Conservation (phyloP, 2,329 filamentous ascomycete species). For the Phyllosticta paracitricarpa region DNA sequence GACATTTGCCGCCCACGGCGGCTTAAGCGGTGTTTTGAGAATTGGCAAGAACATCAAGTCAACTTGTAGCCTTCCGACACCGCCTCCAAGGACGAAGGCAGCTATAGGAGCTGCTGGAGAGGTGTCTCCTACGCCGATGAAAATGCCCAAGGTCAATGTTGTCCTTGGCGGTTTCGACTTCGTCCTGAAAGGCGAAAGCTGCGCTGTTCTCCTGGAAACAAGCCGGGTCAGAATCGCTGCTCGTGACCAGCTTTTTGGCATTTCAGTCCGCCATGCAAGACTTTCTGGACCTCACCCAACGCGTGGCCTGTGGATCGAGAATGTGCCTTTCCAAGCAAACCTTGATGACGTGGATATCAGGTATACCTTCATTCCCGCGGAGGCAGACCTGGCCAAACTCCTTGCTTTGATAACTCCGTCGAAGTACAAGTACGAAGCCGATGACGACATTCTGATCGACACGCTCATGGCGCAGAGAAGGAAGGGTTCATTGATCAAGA, state of each 20-base stretch:
- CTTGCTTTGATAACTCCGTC: slow-evolving; percentile 84
- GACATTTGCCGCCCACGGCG: slow-evolving; percentile 79
- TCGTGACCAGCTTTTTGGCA: slow-evolving; percentile 59
- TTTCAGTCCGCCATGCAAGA: slow-evolving; percentile 67
- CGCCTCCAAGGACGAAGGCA: slow-evolving; percentile 22
- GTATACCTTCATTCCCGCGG: slow-evolving; percentile 62
- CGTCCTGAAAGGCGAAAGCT: slow-evolving; percentile 67
- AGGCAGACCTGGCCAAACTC: slow-evolving; percentile 71
- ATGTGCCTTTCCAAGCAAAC: slow-evolving; percentile 43
- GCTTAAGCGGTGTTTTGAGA: slow-evolving; percentile 81
- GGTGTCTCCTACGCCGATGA: slow-evolving; percentile 16
- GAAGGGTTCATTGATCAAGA: slow-evolving; percentile 72
- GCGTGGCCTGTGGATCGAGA: slow-evolving; percentile 34
- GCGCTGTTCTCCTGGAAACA: slow-evolving; percentile 62
- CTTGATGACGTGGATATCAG: slow-evolving; percentile 60
- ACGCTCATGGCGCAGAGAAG: slow-evolving; percentile 76
- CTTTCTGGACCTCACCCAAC: slow-evolving; percentile 58
- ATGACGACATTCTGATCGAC: slow-evolving; percentile 91
- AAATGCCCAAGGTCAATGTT: slow-evolving; percentile 56
- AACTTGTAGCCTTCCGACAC: slow-evolving; percentile 44
- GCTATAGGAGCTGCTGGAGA: not conserved
- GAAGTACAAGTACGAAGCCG: slow-evolving; percentile 76
- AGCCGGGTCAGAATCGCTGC: slow-evolving; percentile 75
- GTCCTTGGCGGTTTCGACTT: slow-evolving; percentile 68
- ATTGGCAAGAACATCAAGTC: slow-evolving; percentile 77